phyloP scores from a whole-genome alignment of 441 rosid species.

The Metrosideros polymorpha region DNA sequence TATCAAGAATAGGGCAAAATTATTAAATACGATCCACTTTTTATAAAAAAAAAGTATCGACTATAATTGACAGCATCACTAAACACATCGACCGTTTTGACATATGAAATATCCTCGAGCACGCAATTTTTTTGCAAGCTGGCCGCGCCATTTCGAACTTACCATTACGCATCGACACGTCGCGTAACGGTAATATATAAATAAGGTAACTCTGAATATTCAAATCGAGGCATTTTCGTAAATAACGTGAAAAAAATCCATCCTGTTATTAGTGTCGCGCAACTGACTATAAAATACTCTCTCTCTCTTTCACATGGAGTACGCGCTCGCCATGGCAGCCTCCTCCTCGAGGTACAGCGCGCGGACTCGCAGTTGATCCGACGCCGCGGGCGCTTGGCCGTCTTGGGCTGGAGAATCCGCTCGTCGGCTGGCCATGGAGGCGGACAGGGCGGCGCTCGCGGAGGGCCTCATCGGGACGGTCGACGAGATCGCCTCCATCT shows the following conservation, averaged over 20 bases:
- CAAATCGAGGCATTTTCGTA: neutral
- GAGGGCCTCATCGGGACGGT: slow-evolving; percentile 49
- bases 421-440: neutral
- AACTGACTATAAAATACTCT: neutral
- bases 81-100: neutral
- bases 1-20: neutral
- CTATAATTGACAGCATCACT: neutral
- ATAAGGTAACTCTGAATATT: neutral
- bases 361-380: neutral
- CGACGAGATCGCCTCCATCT: slow-evolving; percentile 48
- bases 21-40: neutral
- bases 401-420: neutral
- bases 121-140: too few species aligned
- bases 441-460: slow-evolving; percentile 5
- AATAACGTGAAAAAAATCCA: neutral
- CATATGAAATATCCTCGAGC: too few species aligned
- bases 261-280: neutral
- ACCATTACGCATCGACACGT: rapidly evolving
- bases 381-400: neutral
- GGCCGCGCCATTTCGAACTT: too few species aligned
- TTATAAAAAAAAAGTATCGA: neutral
- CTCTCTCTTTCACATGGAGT: neutral
- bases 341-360: neutral
- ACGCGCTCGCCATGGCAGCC: neutral
- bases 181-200: neutral